Percentiles rank a stretch among this genome's conserved stretches.
Evolutionary conservation across 768 basidiomycete species (phyloP).

Genomic region (Boletus subparvulus): DNA sequence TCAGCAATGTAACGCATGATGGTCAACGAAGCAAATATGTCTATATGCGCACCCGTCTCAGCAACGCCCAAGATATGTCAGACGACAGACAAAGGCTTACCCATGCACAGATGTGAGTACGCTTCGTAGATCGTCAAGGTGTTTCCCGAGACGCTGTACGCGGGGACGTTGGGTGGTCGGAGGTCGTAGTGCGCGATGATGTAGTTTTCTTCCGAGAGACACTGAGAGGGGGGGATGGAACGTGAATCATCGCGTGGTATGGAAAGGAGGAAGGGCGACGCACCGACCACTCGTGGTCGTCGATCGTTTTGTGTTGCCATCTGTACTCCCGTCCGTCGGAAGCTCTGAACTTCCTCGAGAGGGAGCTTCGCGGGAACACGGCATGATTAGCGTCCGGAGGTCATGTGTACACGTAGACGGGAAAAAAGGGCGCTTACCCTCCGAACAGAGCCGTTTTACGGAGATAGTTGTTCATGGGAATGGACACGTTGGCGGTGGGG

Average conservation of each 20-base stretch:
- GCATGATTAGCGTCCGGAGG: background rate
- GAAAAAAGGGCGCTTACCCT: conserved; percentile 45
- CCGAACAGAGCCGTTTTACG: conserved; percentile 64
- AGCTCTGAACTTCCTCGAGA: conserved; percentile 65
- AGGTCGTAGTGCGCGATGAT: conserved; percentile 68
- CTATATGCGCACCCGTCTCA: conserved; percentile 30
- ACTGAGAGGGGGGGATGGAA: conserved; percentile 37
- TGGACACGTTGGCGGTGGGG: conserved; percentile 36
- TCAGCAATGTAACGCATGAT: conserved; percentile 66
- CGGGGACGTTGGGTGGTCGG: conserved; percentile 50
- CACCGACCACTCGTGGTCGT: conserved; percentile 76
- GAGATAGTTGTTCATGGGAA: conserved; percentile 66
- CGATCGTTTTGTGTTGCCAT: conserved; percentile 57
- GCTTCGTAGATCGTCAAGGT: conserved; percentile 58
- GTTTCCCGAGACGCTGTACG: conserved; percentile 63
- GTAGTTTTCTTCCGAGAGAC: conserved; percentile 51
- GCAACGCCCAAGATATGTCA: background rate
- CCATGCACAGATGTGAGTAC: conserved; percentile 51
- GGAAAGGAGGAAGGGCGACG: conserved; percentile 30
- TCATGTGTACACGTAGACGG: background rate
- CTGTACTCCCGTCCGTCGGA: conserved; percentile 70
- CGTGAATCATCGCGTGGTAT: conserved; percentile 4
- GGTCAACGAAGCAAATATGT: conserved; percentile 55
- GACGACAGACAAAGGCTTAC: conserved; percentile 36
- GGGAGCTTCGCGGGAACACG: conserved; percentile 43